These are phyloP conservation scores for Psilocybe tampanensis DNA, from an alignment of 768 basidiomycete species.

Conservation along the genomic window DNA sequence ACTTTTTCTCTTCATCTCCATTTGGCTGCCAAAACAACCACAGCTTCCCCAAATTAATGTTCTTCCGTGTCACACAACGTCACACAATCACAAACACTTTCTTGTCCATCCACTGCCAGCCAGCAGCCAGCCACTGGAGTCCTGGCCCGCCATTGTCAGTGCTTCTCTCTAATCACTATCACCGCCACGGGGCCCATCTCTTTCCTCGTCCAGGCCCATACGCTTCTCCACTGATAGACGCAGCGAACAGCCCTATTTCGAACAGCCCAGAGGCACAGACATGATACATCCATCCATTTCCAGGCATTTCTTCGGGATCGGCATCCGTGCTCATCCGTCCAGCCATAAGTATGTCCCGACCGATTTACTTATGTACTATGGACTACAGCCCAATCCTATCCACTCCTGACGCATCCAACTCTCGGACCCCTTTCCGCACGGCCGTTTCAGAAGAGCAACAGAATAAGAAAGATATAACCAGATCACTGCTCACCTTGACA, in stretches of 20 bases:
- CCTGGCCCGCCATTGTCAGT: too few species aligned
- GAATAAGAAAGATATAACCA: too few species aligned
- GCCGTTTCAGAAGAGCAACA: background rate
- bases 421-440: background rate
- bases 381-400: too few species aligned
- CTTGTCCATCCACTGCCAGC: too few species aligned
- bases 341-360: conserved; percentile 6
- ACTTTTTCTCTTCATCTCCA: conserved; percentile 19
- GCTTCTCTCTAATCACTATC: too few species aligned
- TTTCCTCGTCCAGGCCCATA: background rate
- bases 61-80: too few species aligned
- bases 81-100: background rate
- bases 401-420: background rate
- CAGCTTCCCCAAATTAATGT: too few species aligned
- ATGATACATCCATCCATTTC: background rate
- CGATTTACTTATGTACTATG: background rate
- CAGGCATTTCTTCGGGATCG: conserved; percentile 14
- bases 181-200: background rate
- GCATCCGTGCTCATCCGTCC: conserved; percentile 5
- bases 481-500: too few species aligned
- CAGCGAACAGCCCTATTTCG: background rate
- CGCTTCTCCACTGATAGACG: too few species aligned
- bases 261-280: conserved; percentile 1
- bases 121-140: too few species aligned
- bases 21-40: too few species aligned